Evolutionary conservation across 768 basidiomycete species (phyloP), one percentile per base, ranked within the genome.

Genomic region (Tylopilus felleus): DNA sequence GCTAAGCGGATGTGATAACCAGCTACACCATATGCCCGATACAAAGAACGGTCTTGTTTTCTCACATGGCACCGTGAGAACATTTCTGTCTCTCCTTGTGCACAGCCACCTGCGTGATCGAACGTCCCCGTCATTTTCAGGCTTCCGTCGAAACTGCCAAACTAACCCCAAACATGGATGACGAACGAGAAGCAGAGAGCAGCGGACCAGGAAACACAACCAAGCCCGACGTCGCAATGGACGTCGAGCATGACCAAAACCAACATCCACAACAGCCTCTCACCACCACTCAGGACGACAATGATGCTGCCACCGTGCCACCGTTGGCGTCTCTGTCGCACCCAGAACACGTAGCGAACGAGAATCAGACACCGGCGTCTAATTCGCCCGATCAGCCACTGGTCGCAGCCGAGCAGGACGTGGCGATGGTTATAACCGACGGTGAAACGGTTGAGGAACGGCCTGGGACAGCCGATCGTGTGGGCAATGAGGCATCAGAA

Each of bases 1-100:
- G 71, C 71, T 72, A 72, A 70, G 69, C 65, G 71, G 69, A 72
- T 72, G 71, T 71, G 71, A 70, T 71, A 72, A 69, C 71, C 69
- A 70, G 69, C 69, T 70, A 70, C 69, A 70, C 69, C 71, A 66
- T 70, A 72, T 70, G 69, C 70, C 69, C 69, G 40, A 69, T 62
- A 1, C 13, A 8, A 27, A 17, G 21, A 69, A 12, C 14, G 0
- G 10, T 19, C 0, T 1, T 1, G 8, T 19, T 19, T 36, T 48
- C 25, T 22, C 17, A 7, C 23, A 28, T 10, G 4, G 40, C 6
- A 47, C 13, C 31, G 57, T 55, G 64, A 35, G 54, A 63, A 43
- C 17, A 21, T 12, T 13, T 42, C 35, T 29, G 25, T 27, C 16
- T 9, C 35, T 23, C 36, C 36, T 31, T 43, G 9, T 41, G 51